phyloP scores from a whole-genome alignment of 208 protist genomes.

The Angomonas ambiguus region DNA sequence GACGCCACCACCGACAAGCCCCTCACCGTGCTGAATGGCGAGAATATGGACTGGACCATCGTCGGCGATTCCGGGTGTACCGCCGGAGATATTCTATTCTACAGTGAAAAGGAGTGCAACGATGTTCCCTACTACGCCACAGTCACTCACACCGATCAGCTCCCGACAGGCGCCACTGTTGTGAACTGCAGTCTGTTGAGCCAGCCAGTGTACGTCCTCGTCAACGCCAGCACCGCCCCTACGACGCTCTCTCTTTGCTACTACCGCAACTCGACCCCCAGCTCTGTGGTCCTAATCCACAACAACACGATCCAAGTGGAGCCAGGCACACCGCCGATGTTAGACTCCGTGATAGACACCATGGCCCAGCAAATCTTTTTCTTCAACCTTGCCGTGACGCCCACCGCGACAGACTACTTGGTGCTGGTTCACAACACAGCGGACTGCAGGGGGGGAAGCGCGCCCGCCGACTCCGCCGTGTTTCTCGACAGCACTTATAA shows the following conservation, averaged over 20 bases:
- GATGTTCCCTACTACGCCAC: constrained; percentile 64
- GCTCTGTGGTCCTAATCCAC: constrained; percentile 35
- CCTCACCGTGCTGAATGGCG: constrained; percentile 17
- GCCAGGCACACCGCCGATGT: constrained; percentile 38
- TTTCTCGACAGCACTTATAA: constrained; percentile 27
- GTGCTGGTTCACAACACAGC: constrained; percentile 40
- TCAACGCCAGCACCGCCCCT: constrained; percentile 16
- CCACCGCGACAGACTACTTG: constrained; percentile 54
- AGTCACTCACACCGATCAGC: constrained; percentile 1
- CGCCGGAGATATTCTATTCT: constrained; percentile 54
- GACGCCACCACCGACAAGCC: constrained; percentile 18
- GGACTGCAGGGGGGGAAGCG: constrained; percentile 38
- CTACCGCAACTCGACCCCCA: constrained; percentile 27
- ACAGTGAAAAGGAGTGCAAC: constrained; percentile 63
- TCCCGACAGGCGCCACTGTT: constrained; percentile 19
- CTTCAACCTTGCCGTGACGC: constrained; percentile 38
- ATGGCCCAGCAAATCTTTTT: constrained; percentile 35
- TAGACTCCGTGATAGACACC: constrained; percentile 16
- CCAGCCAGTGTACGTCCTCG: constrained; percentile 15
- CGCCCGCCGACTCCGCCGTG: constrained; percentile 26
- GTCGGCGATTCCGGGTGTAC: constrained; percentile 15
- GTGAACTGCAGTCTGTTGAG: constrained; percentile 21
- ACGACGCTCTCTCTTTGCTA: constrained; percentile 48
- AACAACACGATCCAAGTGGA: constrained; percentile 32
- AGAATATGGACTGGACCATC: constrained; percentile 57